phyloP scores from a whole-genome alignment of 129 eudicot genomes.

The Artemisia argyi region DNA sequence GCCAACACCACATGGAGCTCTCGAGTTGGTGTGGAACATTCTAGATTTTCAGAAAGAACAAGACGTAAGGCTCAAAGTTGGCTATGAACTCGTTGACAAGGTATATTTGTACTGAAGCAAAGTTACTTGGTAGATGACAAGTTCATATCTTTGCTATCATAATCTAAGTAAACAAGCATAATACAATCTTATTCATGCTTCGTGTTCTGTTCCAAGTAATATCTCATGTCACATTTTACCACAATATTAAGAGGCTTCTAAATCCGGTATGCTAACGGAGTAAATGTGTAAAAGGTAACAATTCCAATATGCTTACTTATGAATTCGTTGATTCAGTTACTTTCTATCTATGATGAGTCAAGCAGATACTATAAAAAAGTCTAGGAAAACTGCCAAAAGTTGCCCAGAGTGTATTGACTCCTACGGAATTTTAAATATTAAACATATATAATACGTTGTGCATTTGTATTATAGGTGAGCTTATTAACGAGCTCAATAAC shows the following conservation, averaged over 20 bases:
- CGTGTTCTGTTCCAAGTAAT: background rate
- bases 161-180: background rate
- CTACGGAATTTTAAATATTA: too few relatives aligned
- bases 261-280: background rate
- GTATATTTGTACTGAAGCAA: constrained; percentile 33
- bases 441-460: too few relatives aligned
- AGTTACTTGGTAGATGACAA: background rate
- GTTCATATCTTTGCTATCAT: background rate
- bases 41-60: constrained; percentile 73
- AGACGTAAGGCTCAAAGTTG: constrained; percentile 81
- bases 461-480: too few relatives aligned
- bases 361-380: background rate
- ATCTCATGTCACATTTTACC: background rate
- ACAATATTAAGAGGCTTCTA: background rate
- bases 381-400: too few relatives aligned
- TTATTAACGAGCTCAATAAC: too few relatives aligned
- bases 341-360: background rate
- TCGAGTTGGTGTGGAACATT: constrained; percentile 78
- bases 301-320: background rate
- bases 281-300: background rate
- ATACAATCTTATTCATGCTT: background rate
- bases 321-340: background rate
- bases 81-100: constrained; percentile 72
- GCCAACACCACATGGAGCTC: constrained; percentile 64
- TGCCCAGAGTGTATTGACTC: background rate